phyloP scores from a whole-genome alignment of 2,329 filamentous ascomycete genomes.

The Apiospora saccharicola region DNA sequence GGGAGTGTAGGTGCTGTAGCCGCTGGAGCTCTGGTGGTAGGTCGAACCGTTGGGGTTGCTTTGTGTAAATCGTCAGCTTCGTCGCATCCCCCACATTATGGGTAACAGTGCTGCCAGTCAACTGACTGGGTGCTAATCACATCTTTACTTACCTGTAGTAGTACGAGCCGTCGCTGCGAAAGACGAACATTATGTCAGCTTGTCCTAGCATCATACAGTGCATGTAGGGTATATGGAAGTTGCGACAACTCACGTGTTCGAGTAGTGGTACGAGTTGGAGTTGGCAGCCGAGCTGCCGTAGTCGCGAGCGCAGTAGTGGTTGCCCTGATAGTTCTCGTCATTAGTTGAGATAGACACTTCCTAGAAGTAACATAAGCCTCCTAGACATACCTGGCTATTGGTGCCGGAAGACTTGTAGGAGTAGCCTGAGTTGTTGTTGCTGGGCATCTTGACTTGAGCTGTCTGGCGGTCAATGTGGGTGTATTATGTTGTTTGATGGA shows the following conservation, averaged over 20 bases:
- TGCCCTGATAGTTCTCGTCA: conserved; percentile 58
- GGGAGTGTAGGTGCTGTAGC: conserved; percentile 67
- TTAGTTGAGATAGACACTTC: not conserved
- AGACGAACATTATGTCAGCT: conserved; percentile 22
- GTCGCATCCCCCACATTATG: not conserved
- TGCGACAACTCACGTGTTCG: conserved; percentile 59
- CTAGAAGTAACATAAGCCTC: not conserved
- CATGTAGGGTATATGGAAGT: not conserved
- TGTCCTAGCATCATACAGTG: not conserved
- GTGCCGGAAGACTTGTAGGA: conserved; percentile 61
- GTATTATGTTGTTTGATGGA: not conserved
- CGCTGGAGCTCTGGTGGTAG: conserved; percentile 70
- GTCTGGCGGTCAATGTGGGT: not conserved
- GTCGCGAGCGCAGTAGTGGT: conserved; percentile 71
- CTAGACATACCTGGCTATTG: conserved; percentile 63
- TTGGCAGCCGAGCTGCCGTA: conserved; percentile 65
- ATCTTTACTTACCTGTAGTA: conserved; percentile 58
- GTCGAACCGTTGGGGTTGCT: conserved; percentile 72
- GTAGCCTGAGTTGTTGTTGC: conserved; percentile 41
- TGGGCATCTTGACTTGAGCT: not conserved
- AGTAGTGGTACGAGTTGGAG: conserved; percentile 72
- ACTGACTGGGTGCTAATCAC: not conserved
- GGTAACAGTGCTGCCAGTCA: not conserved
- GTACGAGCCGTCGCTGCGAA: conserved; percentile 67
- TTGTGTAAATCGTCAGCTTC: conserved; percentile 28